Percentiles rank a stretch among this genome's conserved stretches.
Evolutionary conservation across 2,329 filamentous ascomycete species (phyloP).

Genomic region (Ilyonectria robusta): DNA sequence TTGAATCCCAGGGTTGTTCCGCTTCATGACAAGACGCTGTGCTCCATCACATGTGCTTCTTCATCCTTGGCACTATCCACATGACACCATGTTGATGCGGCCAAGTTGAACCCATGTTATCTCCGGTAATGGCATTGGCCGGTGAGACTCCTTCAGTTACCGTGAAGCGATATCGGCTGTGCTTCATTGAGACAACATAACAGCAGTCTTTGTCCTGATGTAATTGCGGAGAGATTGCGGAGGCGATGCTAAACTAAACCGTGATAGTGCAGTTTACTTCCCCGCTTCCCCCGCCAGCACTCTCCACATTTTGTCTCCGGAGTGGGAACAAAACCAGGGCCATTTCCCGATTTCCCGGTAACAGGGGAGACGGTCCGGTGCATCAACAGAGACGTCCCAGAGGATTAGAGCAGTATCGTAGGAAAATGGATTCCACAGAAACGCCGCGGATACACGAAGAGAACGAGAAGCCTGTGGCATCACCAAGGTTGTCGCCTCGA

Average conservation of each 20-base stretch:
- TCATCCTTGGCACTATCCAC: neutral
- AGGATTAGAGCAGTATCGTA: neutral
- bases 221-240: neutral
- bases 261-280: constrained; percentile 2
- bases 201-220: neutral
- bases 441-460: neutral
- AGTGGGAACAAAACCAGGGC: constrained; percentile 21
- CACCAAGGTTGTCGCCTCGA: neutral
- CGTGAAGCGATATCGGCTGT: neutral
- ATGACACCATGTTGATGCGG: neutral
- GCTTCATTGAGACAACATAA: neutral
- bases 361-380: neutral
- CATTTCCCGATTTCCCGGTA: constrained; percentile 34
- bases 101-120: neutral
- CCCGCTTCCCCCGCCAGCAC: constrained; percentile 22
- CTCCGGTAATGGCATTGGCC: neutral
- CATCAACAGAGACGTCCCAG: neutral
- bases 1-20: neutral
- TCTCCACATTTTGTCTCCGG: constrained; percentile 5
- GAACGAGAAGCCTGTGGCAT: neutral
- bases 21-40: neutral
- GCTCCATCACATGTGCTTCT: neutral
- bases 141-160: constrained; percentile 1
- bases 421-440: constrained; percentile 11
- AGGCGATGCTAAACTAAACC: neutral